Evolutionary conservation across 2,329 filamentous ascomycete genomes (phyloP).

Genomic region (Fusarium sacchari): DNA sequence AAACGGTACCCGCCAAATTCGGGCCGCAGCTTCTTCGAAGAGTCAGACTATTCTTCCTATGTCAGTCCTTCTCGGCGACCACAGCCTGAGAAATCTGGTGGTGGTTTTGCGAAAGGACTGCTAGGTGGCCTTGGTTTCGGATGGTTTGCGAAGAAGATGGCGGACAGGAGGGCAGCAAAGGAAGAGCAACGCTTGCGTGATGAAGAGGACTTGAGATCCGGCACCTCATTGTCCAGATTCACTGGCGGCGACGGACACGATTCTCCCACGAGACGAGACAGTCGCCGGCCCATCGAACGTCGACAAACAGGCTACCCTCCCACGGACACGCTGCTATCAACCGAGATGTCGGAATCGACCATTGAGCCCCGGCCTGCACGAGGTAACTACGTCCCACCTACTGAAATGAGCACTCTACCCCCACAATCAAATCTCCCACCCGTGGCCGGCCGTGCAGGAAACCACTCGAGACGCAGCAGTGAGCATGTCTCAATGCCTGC

Average conservation of each 20-base stretch:
- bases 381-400: constrained; percentile 41
- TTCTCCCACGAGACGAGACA: constrained; percentile 56
- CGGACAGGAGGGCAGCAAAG: constrained; percentile 60
- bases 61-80: constrained; percentile 70
- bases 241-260: constrained; percentile 75
- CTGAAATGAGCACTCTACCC: constrained; percentile 33
- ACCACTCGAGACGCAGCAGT: constrained; percentile 54
- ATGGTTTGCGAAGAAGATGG: constrained; percentile 74
- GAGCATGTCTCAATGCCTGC: constrained; percentile 61
- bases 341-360: constrained; percentile 51
- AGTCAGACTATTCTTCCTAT: constrained; percentile 69
- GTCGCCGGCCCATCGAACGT: constrained; percentile 46
- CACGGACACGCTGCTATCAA: constrained; percentile 43
- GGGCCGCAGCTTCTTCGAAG: constrained; percentile 56
- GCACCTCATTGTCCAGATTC: constrained; percentile 70
- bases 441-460: constrained; percentile 42
- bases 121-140: constrained; percentile 73
- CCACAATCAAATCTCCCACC: constrained; percentile 36
- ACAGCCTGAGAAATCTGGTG: constrained; percentile 55
- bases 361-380: constrained; percentile 46
- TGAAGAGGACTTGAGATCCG: constrained; percentile 66
- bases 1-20: constrained; percentile 58
- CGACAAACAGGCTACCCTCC: constrained; percentile 45
- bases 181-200: constrained; percentile 59
- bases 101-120: constrained; percentile 66